phyloP scores from a whole-genome alignment of 768 basidiomycete genomes.

The Mycena metata region DNA sequence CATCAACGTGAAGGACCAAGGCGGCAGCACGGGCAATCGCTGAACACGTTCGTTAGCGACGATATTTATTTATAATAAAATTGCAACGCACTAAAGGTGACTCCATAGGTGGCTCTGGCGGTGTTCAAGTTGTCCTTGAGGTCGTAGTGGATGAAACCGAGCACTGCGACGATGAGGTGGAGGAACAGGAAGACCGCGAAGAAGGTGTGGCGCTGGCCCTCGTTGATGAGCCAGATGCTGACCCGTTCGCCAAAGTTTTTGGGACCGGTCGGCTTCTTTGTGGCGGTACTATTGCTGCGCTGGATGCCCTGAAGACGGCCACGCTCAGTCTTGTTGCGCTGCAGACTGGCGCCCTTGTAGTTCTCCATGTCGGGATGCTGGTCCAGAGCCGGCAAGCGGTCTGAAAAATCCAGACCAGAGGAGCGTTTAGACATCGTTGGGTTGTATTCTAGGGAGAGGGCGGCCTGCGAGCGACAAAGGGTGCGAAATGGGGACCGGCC shows the following conservation, averaged over 20 bases:
- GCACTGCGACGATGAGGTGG: conserved; percentile 68
- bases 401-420: conserved; percentile 65
- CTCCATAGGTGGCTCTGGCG: conserved; percentile 69
- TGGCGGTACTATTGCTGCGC: conserved; percentile 44
- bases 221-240: conserved; percentile 77
- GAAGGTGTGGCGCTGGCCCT: conserved; percentile 72
- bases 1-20: conserved; percentile 91
- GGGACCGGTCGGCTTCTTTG: conserved; percentile 49
- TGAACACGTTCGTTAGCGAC: conserved; percentile 44
- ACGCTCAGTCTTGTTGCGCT: conserved; percentile 76
- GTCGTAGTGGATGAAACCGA: conserved; percentile 70
- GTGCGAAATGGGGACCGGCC: conserved; percentile 35
- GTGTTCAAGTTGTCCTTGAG: conserved; percentile 70
- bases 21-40: conserved; percentile 92
- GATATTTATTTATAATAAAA: too few relatives aligned
- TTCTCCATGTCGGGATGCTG: conserved; percentile 42
- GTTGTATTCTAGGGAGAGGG: conserved; percentile 21
- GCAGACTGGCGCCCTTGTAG: conserved; percentile 53
- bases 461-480: conserved; percentile 22
- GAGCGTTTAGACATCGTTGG: conserved; percentile 44
- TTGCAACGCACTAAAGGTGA: conserved; percentile 63
- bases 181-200: conserved; percentile 73
- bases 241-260: conserved; percentile 46
- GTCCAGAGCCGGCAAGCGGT: conserved; percentile 53
- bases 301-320: conserved; percentile 74